Percentiles rank a stretch among this genome's conserved stretches.
Evolutionary conservation across 331 rosid genomes (phyloP).

Genomic region (Quercus tomentella): DNA sequence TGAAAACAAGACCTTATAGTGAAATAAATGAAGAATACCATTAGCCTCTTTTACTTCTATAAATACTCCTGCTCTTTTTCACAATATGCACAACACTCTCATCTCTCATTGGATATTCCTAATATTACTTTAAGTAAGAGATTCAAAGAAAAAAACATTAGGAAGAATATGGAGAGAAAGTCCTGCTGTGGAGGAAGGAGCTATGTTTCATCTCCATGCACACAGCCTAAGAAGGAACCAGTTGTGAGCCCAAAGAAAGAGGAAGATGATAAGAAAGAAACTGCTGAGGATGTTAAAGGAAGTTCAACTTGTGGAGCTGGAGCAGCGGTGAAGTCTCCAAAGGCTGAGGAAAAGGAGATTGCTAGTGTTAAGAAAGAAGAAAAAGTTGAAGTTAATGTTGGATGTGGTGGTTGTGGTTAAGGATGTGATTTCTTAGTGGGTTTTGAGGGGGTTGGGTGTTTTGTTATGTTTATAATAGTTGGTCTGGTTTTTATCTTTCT

Average conservation of each 20-base stretch:
- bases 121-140: too few relatives aligned
- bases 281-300: background rate
- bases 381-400: background rate
- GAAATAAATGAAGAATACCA: too few relatives aligned
- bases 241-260: background rate
- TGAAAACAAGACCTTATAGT: too few relatives aligned
- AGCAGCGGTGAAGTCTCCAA: background rate
- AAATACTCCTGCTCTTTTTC: too few relatives aligned
- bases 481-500: too few relatives aligned
- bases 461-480: background rate
- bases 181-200: background rate
- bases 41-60: too few relatives aligned
- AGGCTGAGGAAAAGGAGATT: background rate
- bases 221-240: background rate
- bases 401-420: background rate
- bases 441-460: background rate
- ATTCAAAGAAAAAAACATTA: background rate
- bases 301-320: background rate
- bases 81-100: too few relatives aligned
- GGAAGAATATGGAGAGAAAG: conserved; percentile 1
- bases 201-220: background rate
- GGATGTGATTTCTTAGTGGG: background rate
- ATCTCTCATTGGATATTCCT: too few relatives aligned
- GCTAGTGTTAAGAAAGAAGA: background rate
- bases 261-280: background rate